These are phyloP conservation scores for Oryza australiensis DNA, from an alignment of 176 grass and related monocot species.

Conservation along the genomic window DNA sequence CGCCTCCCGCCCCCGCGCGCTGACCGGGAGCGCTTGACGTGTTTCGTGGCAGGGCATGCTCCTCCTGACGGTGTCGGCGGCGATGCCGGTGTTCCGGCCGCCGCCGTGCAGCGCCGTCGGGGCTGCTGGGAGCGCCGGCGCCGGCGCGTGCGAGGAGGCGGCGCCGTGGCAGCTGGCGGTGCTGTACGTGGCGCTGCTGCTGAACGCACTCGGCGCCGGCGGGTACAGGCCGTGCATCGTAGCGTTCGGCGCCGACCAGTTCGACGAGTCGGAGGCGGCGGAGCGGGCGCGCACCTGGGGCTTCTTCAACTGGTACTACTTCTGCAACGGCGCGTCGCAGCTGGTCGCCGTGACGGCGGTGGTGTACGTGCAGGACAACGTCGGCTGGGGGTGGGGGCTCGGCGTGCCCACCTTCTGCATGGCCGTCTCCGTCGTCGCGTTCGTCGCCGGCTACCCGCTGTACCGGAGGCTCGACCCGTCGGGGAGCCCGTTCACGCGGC, in stretches of 20 bases:
- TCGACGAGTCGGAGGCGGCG: slow-evolving; percentile 67
- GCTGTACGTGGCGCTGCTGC: slow-evolving; percentile 56
- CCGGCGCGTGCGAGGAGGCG: slow-evolving; percentile 51
- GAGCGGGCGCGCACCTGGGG: slow-evolving; percentile 66
- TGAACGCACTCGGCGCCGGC: slow-evolving; percentile 72
- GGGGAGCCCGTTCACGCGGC: slow-evolving; percentile 70
- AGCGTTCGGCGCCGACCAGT: slow-evolving; percentile 84
- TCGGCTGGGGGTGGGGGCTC: slow-evolving; percentile 83
- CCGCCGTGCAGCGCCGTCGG: slow-evolving; percentile 38
- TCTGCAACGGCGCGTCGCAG: slow-evolving; percentile 74
- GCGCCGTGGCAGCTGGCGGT: slow-evolving; percentile 66
- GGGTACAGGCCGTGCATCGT: slow-evolving; percentile 82
- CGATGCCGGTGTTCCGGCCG: slow-evolving; percentile 58
- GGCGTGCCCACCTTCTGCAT: slow-evolving; percentile 72
- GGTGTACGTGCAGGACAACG: slow-evolving; percentile 88
- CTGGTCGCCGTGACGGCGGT: slow-evolving; percentile 74
- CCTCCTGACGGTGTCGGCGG: slow-evolving; percentile 67
- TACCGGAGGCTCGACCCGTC: slow-evolving; percentile 44
- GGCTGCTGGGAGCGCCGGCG: slow-evolving; percentile 13
- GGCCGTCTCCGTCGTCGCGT: slow-evolving; percentile 61
- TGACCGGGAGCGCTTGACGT: background rate
- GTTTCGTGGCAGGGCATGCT: slow-evolving; percentile 58
- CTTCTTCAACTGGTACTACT: slow-evolving; percentile 99
- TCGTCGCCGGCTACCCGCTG: slow-evolving; percentile 60
- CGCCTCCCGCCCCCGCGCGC: background rate